phyloP scores from a whole-genome alignment of 805 yeast genomes.

The Dipodascopsis uninucleata region DNA sequence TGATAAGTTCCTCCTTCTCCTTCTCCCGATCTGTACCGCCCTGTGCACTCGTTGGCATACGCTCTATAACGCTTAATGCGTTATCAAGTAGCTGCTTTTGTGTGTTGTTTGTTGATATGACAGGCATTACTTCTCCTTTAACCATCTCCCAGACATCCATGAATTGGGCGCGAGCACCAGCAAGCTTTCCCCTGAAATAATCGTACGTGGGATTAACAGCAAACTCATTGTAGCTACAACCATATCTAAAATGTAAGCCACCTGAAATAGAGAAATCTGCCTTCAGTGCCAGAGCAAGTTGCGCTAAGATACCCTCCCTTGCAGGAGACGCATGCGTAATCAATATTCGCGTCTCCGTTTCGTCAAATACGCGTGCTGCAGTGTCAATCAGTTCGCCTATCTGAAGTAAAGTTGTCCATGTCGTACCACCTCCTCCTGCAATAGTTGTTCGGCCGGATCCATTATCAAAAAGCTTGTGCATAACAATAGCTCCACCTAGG shows the following conservation, averaged over 20 bases:
- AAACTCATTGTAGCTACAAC: conserved; percentile 65
- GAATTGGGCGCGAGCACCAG: conserved; percentile 56
- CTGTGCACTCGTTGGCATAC: conserved; percentile 39
- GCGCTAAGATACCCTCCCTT: conserved; percentile 65
- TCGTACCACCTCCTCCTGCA: conserved; percentile 63
- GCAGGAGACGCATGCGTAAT: conserved; percentile 68
- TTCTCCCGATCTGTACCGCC: conserved; percentile 42
- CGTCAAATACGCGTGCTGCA: conserved; percentile 41
- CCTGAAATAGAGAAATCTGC: conserved; percentile 73
- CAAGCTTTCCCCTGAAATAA: conserved; percentile 58
- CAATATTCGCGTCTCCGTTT: conserved; percentile 54
- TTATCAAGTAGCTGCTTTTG: conserved; percentile 49
- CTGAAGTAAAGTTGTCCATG: conserved; percentile 72
- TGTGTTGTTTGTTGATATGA: conserved; percentile 43
- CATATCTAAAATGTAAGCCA: conserved; percentile 66
- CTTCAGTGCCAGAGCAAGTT: conserved; percentile 59
- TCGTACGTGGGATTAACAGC: conserved; percentile 62
- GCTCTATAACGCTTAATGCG: conserved; percentile 60
- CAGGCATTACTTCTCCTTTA: conserved; percentile 47
- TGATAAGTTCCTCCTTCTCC: conserved; percentile 57
- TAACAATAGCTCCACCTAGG: conserved; percentile 65
- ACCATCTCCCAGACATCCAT: conserved; percentile 63
- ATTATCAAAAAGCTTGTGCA: conserved; percentile 64
- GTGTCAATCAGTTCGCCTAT: conserved; percentile 61
- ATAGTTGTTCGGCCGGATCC: conserved; percentile 48